phyloP scores from a whole-genome alignment of 805 yeast genomes.

The Kazachstania kunashirensis region DNA sequence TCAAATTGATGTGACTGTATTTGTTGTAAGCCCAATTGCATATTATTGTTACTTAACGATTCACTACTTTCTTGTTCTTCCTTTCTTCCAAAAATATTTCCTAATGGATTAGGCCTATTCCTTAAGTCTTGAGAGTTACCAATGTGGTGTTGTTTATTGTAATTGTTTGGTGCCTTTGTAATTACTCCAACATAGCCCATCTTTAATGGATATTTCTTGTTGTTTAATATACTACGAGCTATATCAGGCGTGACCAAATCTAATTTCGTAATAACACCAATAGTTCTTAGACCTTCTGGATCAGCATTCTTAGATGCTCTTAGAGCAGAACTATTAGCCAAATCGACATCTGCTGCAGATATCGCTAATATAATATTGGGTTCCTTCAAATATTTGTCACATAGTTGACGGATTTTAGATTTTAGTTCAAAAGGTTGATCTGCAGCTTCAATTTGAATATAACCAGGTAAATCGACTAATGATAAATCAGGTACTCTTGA shows the following conservation, averaged over 20 bases:
- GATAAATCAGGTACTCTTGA: conserved; percentile 89
- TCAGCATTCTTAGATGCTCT: conserved; percentile 84
- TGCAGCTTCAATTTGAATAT: conserved; percentile 92
- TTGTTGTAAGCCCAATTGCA: conserved; percentile 12
- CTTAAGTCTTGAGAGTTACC: conserved; percentile 7
- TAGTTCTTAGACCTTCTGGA: conserved; percentile 90
- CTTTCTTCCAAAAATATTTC: conserved; percentile 12
- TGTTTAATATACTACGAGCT: conserved; percentile 60
- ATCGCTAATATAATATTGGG: conserved; percentile 95
- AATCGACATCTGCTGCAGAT: conserved; percentile 94
- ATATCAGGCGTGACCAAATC: conserved; percentile 74
- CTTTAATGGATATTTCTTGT: conserved; percentile 76
- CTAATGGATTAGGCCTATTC: conserved; percentile 1
- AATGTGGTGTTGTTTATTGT: conserved; percentile 6
- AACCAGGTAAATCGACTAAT: conserved; percentile 92
- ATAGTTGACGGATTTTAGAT: conserved; percentile 63
- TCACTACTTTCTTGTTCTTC: not conserved
- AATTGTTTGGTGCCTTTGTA: conserved; percentile 58
- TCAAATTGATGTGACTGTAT: conserved; percentile 55
- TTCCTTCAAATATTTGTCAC: conserved; percentile 75
- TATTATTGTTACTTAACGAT: not conserved
- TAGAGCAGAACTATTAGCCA: conserved; percentile 91
- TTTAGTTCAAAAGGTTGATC: conserved; percentile 88
- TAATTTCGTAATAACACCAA: conserved; percentile 90
- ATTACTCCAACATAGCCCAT: conserved; percentile 99